Evolutionary conservation across 169 alveolate genomes (phyloP), one percentile per base, ranked within the genome.

Genomic region (Eimeria praecox): DNA sequence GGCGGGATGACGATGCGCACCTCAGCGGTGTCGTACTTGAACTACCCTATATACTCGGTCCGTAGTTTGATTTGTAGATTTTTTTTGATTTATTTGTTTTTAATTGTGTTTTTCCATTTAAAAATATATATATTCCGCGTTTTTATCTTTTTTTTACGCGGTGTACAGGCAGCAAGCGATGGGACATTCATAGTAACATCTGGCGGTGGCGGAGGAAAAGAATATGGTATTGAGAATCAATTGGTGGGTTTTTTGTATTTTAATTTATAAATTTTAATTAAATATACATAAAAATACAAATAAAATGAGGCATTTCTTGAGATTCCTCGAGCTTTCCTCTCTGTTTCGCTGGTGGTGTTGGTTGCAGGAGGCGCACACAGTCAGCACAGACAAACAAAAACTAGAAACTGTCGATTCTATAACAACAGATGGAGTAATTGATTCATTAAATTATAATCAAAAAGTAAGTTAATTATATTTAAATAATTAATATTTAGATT

Each of bases 201-300:
- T 22, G 95, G 95, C 64, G 95, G 95, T 20, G 95, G 95, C 69
- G 95, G 95, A 54, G 95, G 95, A n/a, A 59, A 83, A 24, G 90
- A 90, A 30, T 90, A 90, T n/a, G 95, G 95, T 18, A 90, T 90
- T 8, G 95, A 90, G 54, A 89, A 90, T 56, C 89, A 90, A 64
- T 89, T 90, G 73, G 95, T 90, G 49, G 3, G 95, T 54, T 35
- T 62, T 44, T 8, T 49, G 5, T 49, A 12, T 78, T 12, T 49
- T 49, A 49, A 49, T 49, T 49, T 49, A 49, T 49, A 8, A 49
- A 9, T 66, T 20, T 16, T 42, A n/a, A 3, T 42, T 10, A 42
- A 71, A 71, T 20, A 71, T 1, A 10, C 42, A 14, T 42, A 1
- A 20, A 3, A 1, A 42, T 71, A 20, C 14, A 16, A 71, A n/a